Base-by-base conservation (phyloP, 2,329 filamentous ascomycete genomes). In the Annulohypoxylon truncatum region DNA sequence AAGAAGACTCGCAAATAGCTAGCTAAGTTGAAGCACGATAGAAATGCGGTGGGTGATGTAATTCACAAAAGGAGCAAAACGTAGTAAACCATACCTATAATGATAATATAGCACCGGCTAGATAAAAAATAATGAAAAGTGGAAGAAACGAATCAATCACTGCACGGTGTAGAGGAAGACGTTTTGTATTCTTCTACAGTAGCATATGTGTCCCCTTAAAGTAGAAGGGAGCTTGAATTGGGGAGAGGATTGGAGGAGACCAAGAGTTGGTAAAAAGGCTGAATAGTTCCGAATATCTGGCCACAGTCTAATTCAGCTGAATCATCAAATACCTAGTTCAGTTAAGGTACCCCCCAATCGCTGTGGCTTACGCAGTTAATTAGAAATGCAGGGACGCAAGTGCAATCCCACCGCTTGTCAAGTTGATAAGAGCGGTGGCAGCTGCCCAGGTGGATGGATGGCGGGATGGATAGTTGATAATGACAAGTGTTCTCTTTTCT, bases 401-500 rank as follows among this genome's bases (percentile, higher is more conserved):
- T 28, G 35, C 51, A 47, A 44, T 53, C 33, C 65, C 65, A 58
- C 57, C 33, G 52, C 22, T 50, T 13, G 24, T 50, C 51, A 55
- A 13, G 28, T 22, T 55, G 47, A 54, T 59, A 44, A 51, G 53
- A 47, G 61, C 61, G 33, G 56, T 61, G 56, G 53, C 51, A 31
- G 44, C 20, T 46, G 42, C 18, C 18, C 42, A 24, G 42, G 9
- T 24, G 20, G n/a, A 40, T 46, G 47, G 50, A 55, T 47, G 22
- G 15, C n/a, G n/a, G n/a, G n/a, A n/a, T n/a, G n/a, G n/a, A n/a
- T n/a, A 56, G 54, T 73, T 72, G 73, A 74, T 72, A 74, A 73
- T 72, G 73, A 74, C 73, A 74, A 67, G 72, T 75, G 73, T 75
- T 75, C 73, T 73, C 71, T 74, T 75, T 66, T 52, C 20, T 26